A percentile compares a stretch with the other conserved stretches of the same genome.
Evolutionary conservation across 1,284 basidiomycete genomes (phyloP).

Genomic region (Neonothopanus nambi): DNA sequence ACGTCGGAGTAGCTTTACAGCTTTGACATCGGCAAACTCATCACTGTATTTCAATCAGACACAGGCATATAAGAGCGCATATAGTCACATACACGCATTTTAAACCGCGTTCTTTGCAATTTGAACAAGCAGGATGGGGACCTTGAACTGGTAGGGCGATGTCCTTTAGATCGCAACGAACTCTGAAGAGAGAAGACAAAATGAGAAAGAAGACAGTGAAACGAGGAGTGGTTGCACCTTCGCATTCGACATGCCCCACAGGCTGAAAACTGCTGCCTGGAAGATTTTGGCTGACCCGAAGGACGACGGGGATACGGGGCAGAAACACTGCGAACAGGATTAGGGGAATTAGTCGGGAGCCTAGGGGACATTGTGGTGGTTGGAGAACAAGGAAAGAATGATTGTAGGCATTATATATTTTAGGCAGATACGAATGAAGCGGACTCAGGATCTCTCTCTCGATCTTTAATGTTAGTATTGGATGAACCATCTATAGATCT

Average conservation of each 20-base stretch:
- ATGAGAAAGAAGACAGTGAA: not conserved
- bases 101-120: constrained; percentile 82
- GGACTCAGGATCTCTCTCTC: not conserved
- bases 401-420: constrained; percentile 11
- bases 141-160: constrained; percentile 47
- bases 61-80: not conserved
- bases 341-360: constrained; percentile 29
- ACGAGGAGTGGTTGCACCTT: too few species aligned
- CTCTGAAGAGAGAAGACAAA: constrained; percentile 42
- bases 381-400: constrained; percentile 2
- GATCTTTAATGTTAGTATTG: not conserved
- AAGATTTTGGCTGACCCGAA: constrained; percentile 65
- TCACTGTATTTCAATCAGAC: constrained; percentile 36
- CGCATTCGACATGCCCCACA: constrained; percentile 75
- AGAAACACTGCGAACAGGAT: constrained; percentile 34
- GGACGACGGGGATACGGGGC: constrained; percentile 55
- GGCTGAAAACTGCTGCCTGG: constrained; percentile 81
- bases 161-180: constrained; percentile 82
- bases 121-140: constrained; percentile 72
- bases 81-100: constrained; percentile 65
- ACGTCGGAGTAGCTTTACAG: constrained; percentile 80
- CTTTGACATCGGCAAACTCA: constrained; percentile 85
- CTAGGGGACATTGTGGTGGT: constrained; percentile 53
- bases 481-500: not conserved
- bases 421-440: constrained; percentile 10